Conservation (phyloP, 139 green algal genomes). For the Nannochloris sp. region DNA sequence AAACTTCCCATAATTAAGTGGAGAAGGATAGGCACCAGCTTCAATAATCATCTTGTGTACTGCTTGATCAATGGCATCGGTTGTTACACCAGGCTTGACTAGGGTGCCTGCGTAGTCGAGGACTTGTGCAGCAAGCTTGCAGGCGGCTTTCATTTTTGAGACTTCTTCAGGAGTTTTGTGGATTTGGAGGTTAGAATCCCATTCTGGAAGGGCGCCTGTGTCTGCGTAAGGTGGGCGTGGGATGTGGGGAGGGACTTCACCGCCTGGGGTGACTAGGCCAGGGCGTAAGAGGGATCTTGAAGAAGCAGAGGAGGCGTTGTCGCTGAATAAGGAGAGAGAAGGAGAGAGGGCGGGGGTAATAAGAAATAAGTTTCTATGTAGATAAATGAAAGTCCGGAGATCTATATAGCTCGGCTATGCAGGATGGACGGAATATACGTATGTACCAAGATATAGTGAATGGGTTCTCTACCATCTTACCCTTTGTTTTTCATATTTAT, state of each 20-base stretch:
- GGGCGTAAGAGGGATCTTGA: too few species aligned
- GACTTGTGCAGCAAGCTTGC: constrained; percentile 81
- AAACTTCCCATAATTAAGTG: constrained; percentile 89
- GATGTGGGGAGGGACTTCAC: constrained; percentile 64
- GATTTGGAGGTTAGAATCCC: constrained; percentile 43
- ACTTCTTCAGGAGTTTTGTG: constrained; percentile 51
- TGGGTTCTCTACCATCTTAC: too few species aligned
- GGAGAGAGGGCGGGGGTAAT: too few species aligned
- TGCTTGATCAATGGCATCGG: constrained; percentile 86
- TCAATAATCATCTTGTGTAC: constrained; percentile 84
- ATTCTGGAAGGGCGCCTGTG: constrained; percentile 49
- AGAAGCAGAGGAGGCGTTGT: too few species aligned
- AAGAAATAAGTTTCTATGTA: too few species aligned
- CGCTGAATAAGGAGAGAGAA: too few species aligned
- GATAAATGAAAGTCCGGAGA: too few species aligned
- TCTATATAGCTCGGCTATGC: too few species aligned
- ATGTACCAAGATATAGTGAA: too few species aligned
- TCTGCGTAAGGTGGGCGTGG: constrained; percentile 65
- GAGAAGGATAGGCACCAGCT: constrained; percentile 87
- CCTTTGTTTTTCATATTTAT: constrained; percentile 9
- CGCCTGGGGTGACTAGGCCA: constrained; percentile 33
- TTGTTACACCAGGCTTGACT: constrained; percentile 78
- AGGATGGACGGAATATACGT: too few species aligned
- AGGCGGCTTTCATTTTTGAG: constrained; percentile 71
- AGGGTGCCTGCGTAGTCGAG: constrained; percentile 66